Conservation (phyloP, 1,284 basidiomycete species). For the Sutorius eximius region DNA sequence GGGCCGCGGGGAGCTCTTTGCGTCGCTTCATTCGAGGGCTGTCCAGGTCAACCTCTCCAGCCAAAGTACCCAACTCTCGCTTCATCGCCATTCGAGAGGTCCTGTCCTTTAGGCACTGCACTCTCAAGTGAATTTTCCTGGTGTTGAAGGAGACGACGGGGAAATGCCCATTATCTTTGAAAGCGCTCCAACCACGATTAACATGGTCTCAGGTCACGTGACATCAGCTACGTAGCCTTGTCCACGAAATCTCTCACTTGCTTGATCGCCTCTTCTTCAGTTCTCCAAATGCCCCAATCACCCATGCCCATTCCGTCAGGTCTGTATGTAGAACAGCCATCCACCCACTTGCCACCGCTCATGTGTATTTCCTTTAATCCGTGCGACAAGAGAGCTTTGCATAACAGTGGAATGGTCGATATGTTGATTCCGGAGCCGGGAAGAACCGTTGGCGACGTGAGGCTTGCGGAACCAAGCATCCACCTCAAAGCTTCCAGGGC, state of each 20-base stretch:
- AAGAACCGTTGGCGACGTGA: conserved; percentile 49
- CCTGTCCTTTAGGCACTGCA: conserved; percentile 11
- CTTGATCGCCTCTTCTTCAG: conserved; percentile 51
- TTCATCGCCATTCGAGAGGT: conserved; percentile 54
- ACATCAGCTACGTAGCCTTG: conserved; percentile 6
- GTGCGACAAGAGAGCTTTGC: conserved; percentile 49
- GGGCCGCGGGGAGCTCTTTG: conserved; percentile 49
- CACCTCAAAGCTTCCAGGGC: conserved; percentile 46
- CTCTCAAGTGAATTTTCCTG: conserved; percentile 30
- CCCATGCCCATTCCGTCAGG: conserved; percentile 70
- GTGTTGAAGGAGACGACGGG: conserved; percentile 29
- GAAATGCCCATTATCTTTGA: conserved; percentile 37
- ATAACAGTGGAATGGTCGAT: conserved; percentile 47
- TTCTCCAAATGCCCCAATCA: conserved; percentile 70
- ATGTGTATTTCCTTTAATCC: conserved; percentile 69
- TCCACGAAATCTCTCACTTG: conserved; percentile 53
- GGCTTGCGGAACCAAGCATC: conserved; percentile 39
- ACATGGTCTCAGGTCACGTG: conserved; percentile 28
- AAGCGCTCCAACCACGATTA: conserved; percentile 28
- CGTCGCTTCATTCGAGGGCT: conserved; percentile 69
- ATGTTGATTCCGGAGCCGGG: conserved; percentile 73
- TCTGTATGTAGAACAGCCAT: conserved; percentile 51
- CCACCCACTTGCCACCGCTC: conserved; percentile 64
- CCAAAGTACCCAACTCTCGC: conserved; percentile 58
- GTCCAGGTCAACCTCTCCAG: conserved; percentile 51